Evolutionary conservation across 164 flowering plant species (phyloP).

Genomic region (Vitis labrusca): DNA sequence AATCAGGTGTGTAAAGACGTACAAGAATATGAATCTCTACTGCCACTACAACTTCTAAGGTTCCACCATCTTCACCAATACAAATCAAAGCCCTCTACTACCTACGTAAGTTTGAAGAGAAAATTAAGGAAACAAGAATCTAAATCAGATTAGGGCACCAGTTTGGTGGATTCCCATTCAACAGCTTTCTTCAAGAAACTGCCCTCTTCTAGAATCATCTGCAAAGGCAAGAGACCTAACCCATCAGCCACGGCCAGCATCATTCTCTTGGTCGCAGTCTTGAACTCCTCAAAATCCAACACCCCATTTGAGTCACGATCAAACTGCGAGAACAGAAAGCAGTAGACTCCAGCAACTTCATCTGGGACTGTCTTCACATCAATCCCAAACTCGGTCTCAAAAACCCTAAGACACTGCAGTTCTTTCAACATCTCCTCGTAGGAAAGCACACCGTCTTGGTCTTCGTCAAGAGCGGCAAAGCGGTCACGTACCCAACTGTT

Average conservation of each 20-base stretch:
- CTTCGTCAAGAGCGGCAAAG: conserved; percentile 23
- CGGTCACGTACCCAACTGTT: conserved; percentile 7
- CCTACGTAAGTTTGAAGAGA: no score
- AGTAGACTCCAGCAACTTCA: conserved; percentile 23
- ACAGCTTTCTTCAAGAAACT: conserved; percentile 35
- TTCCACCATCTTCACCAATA: no score
- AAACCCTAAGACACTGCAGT: conserved; percentile 26
- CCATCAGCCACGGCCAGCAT: conserved; percentile 39
- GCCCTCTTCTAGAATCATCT: conserved; percentile 35
- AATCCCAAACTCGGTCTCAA: conserved; percentile 30
- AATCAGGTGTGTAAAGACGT: no score
- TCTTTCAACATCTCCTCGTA: conserved; percentile 33
- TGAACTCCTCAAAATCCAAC: conserved; percentile 36
- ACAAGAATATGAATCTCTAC: no score
- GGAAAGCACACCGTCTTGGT: conserved; percentile 33
- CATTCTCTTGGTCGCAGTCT: conserved; percentile 27
- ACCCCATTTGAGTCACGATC: conserved; percentile 32
- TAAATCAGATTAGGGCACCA: neutral
- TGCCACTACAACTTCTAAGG: no score
- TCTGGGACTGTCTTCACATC: conserved; percentile 29
- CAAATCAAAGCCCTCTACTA: no score
- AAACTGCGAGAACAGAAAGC: conserved; percentile 25
- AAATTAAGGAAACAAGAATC: no score
- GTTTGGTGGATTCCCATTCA: conserved; percentile 15
- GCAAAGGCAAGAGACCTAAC: conserved; percentile 32